Conservation (phyloP, 1,284 basidiomycete species). For the Cerrena zonata region DNA sequence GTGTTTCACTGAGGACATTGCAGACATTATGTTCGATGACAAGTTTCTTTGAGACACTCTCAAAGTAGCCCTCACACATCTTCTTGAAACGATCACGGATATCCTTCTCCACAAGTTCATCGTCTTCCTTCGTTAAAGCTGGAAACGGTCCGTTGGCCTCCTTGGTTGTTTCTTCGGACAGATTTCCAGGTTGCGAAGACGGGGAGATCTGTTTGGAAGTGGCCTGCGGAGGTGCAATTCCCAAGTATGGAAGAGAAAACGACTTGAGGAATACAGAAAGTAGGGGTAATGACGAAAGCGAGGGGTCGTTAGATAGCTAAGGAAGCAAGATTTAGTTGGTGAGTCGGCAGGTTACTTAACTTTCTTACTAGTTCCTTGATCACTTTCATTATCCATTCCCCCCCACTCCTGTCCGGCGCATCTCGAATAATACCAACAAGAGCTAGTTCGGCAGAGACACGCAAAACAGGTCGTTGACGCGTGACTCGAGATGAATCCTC, state of each 20-base stretch:
- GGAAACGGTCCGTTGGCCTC: slow-evolving; percentile 39
- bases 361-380: slow-evolving; percentile 79
- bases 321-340: slow-evolving; percentile 3
- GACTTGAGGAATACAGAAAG: slow-evolving; percentile 81
- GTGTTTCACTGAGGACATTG: too few species aligned
- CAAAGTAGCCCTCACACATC: slow-evolving; percentile 91
- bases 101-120: slow-evolving; percentile 78
- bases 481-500: slow-evolving; percentile 79
- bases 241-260: slow-evolving; percentile 77
- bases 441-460: slow-evolving; percentile 86
- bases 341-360: slow-evolving; percentile 10
- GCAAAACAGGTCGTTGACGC: slow-evolving; percentile 79
- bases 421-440: slow-evolving; percentile 78
- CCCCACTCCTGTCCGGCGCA: slow-evolving; percentile 63
- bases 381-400: slow-evolving; percentile 80
- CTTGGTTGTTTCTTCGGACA: slow-evolving; percentile 40
- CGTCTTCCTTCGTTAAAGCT: slow-evolving; percentile 43
- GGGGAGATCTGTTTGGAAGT: slow-evolving; percentile 52
- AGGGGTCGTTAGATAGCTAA: slow-evolving; percentile 82
- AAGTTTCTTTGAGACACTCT: slow-evolving; percentile 85
- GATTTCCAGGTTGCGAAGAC: slow-evolving; percentile 47
- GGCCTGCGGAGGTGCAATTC: slow-evolving; percentile 49
- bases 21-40: slow-evolving; percentile 84
- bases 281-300: slow-evolving; percentile 79
- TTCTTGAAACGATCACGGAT: slow-evolving; percentile 84